Base-by-base conservation (phyloP, 352 stramenopile genomes). In the Pythium sukuiense region DNA sequence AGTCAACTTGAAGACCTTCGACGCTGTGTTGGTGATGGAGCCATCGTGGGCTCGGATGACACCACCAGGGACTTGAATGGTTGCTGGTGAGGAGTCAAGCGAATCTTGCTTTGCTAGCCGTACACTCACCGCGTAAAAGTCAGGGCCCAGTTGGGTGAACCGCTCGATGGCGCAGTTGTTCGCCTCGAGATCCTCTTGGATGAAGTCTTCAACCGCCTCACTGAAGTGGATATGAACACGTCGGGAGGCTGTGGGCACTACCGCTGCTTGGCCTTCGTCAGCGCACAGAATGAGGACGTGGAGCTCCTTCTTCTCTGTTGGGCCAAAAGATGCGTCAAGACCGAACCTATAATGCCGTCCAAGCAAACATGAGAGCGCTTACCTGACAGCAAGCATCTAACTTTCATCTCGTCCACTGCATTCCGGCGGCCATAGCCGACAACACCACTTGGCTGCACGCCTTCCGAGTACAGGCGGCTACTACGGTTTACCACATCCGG, bases 191-290 rank as follows among this genome's bases (percentile, higher is more conserved):
- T 93, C 84, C 16, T 89, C 79, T 24, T 72, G 18, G 16, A 87
- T 87, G 61, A 91, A 88, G 20, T 87, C 81, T 20, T 69, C 65
- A 18, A 93, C 73, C 2, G 79, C 52, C 55, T 90, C 82, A 56
- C 82, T 91, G 66, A 93, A 93, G 63, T 93, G 80, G 41, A 93
- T 77, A 24, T 85, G 64, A n/a, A 90, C 33, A 16, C 72, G 59
- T 49, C 53, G 35, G 50, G 12, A 56, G 0, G 7, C 16, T 35
- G 41, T 14, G 2, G n/a, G 6, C 16, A 13, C 45, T 9, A 29
- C 3, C 6, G 45, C 45, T 30, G 20, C 45, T 29, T 16, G n/a
- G 13, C 30, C 20, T 8, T 46, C 37, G 14, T 59, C 27, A 4
- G 18, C n/a, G 2, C 52, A 11, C 6, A 39, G 56, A 27, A 59